Evolutionary conservation across 495 filamentous ascomycete species (phyloP).

Genomic region (Cenococcum geophilum): DNA sequence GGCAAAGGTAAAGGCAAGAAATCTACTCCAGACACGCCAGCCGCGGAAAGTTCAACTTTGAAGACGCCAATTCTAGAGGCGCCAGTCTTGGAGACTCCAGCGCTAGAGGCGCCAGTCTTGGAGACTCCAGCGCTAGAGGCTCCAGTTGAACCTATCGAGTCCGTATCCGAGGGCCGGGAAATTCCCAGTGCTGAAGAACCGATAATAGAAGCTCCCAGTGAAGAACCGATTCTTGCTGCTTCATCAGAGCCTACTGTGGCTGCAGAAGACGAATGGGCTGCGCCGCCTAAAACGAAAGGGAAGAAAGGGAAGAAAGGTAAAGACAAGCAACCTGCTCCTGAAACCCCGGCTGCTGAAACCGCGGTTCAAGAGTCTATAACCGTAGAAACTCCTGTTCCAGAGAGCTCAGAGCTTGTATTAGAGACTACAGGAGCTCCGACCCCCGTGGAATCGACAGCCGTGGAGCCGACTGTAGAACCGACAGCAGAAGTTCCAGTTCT

Average conservation of each 20-base stretch:
- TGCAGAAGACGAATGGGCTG: slow-evolving; percentile 15
- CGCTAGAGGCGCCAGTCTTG: no score
- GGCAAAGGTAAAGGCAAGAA: slow-evolving; percentile 5
- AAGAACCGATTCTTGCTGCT: neutral
- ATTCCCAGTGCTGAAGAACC: no score
- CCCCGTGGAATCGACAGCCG: neutral
- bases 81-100: no score
- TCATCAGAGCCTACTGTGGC: neutral
- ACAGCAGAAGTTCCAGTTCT: neutral
- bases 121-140: no score
- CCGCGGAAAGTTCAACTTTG: neutral
- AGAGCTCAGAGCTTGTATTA: neutral
- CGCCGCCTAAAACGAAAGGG: slow-evolving; percentile 8
- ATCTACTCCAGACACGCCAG: neutral
- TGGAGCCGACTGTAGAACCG: no score
- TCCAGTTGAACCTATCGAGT: neutral
- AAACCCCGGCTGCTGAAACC: neutral
- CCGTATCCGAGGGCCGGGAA: neutral
- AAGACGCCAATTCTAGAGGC: no score
- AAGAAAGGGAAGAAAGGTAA: slow-evolving; percentile 35
- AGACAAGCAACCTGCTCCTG: neutral
- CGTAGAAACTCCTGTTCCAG: neutral
- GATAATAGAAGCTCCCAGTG: no score
- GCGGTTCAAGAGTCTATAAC: no score
- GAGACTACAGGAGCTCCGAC: neutral